A percentile compares a stretch with the other conserved stretches of the same genome.
These are phyloP conservation scores for Chromosphaera perkinsii DNA, from an alignment of 208 protist species.

Conservation along the genomic window DNA sequence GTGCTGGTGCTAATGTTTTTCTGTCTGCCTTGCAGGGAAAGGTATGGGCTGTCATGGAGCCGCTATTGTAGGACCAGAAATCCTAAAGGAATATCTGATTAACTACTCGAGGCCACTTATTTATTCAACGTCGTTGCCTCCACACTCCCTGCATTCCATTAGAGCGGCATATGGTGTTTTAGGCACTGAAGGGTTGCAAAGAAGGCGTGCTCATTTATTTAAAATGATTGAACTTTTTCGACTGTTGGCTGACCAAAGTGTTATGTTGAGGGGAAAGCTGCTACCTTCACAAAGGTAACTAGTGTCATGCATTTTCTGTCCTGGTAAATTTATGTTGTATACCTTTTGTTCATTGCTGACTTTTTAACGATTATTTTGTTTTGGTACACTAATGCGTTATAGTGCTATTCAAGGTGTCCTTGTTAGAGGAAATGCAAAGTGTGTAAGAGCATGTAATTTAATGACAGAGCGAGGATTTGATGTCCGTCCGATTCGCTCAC, in stretches of 20 bases:
- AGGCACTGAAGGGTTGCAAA: background rate
- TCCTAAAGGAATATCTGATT: slow-evolving; percentile 5
- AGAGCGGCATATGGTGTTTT: background rate
- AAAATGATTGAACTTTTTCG: background rate
- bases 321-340: too few species aligned
- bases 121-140: slow-evolving; percentile 19
- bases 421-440: background rate
- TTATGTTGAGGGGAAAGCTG: too few species aligned
- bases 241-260: background rate
- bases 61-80: background rate
- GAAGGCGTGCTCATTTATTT: background rate
- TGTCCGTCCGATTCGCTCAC: slow-evolving; percentile 16
- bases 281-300: too few species aligned
- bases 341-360: too few species aligned
- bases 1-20: too few species aligned
- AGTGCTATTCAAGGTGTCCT: too few species aligned
- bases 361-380: too few species aligned
- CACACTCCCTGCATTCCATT: background rate
- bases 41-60: slow-evolving; percentile 23
- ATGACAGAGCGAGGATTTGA: too few species aligned
- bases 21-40: too few species aligned
- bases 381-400: too few species aligned
- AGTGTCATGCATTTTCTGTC: too few species aligned
- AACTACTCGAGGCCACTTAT: slow-evolving; percentile 26
- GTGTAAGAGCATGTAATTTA: too few species aligned